phyloP scores from a whole-genome alignment of 495 filamentous ascomycete genomes.

The Penicillium dipodomyicola region DNA sequence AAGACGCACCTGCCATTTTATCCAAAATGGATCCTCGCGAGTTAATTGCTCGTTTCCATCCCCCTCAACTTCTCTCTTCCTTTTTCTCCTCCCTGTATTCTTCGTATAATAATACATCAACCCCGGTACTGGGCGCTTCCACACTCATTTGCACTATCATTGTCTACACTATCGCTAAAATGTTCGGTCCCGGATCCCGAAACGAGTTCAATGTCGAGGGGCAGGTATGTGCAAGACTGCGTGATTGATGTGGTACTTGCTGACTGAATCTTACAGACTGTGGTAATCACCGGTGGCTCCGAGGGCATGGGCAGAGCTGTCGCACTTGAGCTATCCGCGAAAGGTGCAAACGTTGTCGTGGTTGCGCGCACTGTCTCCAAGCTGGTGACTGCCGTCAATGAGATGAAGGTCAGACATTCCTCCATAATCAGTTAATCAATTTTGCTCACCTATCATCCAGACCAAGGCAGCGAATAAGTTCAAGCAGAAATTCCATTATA shows the following conservation, averaged over 20 bases:
- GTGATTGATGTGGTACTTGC: constrained; percentile 1
- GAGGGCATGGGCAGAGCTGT: constrained; percentile 84
- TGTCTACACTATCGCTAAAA: constrained; percentile 47
- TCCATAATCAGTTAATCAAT: neutral
- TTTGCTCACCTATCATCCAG: constrained; percentile 36
- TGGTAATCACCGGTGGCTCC: constrained; percentile 87
- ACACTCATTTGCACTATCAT: constrained; percentile 48
- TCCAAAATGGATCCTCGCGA: constrained; percentile 6
- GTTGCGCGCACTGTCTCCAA: constrained; percentile 74
- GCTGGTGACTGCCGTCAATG: constrained; percentile 67
- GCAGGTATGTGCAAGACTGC: constrained; percentile 52
- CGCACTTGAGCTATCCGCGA: constrained; percentile 68
- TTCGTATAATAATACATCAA: constrained; percentile 30
- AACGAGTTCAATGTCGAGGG: constrained; percentile 79
- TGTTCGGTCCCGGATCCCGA: constrained; percentile 63
- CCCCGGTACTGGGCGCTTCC: constrained; percentile 38
- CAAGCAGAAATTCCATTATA: constrained; percentile 75
- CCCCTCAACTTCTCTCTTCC: constrained; percentile 30
- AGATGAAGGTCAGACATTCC: constrained; percentile 53
- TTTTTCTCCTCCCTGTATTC: constrained; percentile 24
- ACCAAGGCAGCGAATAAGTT: constrained; percentile 55
- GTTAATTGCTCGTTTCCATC: constrained; percentile 22
- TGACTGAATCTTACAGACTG: constrained; percentile 54
- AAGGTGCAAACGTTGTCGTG: constrained; percentile 84
- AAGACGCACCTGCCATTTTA: constrained; percentile 11